A percentile compares a stretch with the other conserved stretches of the same genome.
Conservation (phyloP, 78 protist genomes). For the Dictyostelium firmibasis region DNA sequence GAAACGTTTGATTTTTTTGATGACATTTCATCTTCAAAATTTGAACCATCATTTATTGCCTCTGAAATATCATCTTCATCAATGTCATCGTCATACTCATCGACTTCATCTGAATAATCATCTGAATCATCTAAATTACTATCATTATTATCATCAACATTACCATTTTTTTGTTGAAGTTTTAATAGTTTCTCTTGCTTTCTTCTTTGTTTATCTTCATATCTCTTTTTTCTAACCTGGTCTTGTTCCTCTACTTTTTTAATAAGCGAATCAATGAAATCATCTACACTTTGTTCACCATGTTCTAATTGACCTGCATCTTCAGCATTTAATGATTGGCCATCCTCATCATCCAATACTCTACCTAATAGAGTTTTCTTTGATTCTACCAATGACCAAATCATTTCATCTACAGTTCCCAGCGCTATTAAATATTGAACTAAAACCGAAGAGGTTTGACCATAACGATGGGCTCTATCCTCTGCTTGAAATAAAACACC, state of each 20-base stretch:
- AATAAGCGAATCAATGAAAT: background rate
- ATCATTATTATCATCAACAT: background rate
- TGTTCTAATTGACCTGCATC: background rate
- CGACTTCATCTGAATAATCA: background rate
- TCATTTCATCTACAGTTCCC: conserved; percentile 70
- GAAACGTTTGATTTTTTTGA: background rate
- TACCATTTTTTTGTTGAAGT: background rate
- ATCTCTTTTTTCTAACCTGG: conserved; percentile 2
- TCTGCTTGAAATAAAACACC: conserved; percentile 86
- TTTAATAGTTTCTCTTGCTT: background rate
- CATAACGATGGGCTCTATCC: conserved; percentile 83
- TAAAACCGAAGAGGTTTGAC: conserved; percentile 51
- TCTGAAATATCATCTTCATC: conserved; percentile 9
- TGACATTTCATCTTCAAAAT: background rate
- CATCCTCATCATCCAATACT: conserved; percentile 56
- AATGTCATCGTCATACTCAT: background rate
- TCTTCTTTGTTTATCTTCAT: background rate
- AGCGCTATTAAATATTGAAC: conserved; percentile 76
- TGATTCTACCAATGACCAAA: conserved; percentile 35
- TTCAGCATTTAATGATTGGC: conserved; percentile 11
- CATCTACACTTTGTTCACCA: background rate
- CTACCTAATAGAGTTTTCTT: conserved; percentile 56
- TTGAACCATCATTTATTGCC: background rate
- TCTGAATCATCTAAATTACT: conserved; percentile 1
- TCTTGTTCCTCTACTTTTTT: conserved; percentile 20